Evolutionary conservation across 2,329 filamentous ascomycete genomes (phyloP), one percentile per base, ranked within the genome.

Genomic region (Eurotiales sp.): DNA sequence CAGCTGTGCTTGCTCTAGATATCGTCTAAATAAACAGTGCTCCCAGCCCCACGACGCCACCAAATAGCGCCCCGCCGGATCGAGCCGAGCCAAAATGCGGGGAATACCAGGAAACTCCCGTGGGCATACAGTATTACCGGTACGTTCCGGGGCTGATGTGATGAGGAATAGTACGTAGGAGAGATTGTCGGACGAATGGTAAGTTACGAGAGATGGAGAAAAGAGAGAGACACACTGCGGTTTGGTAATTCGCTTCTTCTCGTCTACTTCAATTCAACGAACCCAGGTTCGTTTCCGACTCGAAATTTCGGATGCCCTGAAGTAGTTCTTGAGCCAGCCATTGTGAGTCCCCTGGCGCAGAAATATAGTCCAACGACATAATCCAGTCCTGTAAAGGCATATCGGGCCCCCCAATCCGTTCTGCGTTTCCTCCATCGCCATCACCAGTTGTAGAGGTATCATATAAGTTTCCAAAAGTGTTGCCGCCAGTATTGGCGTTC

Each of bases 311-410:
- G 40, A 50, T 50, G 21, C 32, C 48, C 41, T 45, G 48, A 17
- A 45, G 48, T 39, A 50, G 40, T 23, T 50, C 40, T 37, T 50
- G 48, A 23, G 40, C 48, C 15, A 50, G 17, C 48, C 41, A 50
- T 45, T 50, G 40, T 22, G 40, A 50, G 23, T 50, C 48, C 39
- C 40, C 40, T 19, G 41, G 41, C 8, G 40, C 48, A 30, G 41
- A 10, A 1, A 45, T 22, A 17, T 37, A 23, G 14, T 44, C 48
- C 22, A 50, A 39, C 11, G 40, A 30, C 48, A 39, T 50, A 21
- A 50, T 50, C 48, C 48, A 50, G 14, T 50, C 48, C 22, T 50
- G 40, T n/a, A 50, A 30, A 50, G 32, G 37, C 21, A 50, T 43
- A 14, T 50, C 47, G 19, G 46, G 22, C 15, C 46, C 37, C 21